Percentiles rank a stretch among this genome's conserved stretches.
Conservation (phyloP, 371 early-diverging fungal genomes). For the Rhizopus arrhizus region DNA sequence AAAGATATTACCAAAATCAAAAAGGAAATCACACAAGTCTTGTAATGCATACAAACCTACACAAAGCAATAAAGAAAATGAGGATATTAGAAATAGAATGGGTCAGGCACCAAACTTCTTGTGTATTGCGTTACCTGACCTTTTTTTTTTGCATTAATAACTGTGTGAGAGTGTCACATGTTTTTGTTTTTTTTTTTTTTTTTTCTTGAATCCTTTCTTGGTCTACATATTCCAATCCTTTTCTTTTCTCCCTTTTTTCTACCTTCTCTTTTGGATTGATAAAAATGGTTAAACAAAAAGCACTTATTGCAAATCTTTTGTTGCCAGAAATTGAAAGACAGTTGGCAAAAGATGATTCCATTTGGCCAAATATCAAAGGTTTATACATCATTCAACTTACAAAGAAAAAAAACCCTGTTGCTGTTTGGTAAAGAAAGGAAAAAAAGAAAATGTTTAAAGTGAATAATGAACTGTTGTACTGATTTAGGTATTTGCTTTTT, state of each 20-base stretch:
- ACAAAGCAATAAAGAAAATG: too few species aligned
- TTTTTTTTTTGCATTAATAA: conserved; percentile 9
- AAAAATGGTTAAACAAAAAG: neutral
- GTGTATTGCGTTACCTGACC: too few species aligned
- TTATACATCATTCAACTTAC: conserved; percentile 41
- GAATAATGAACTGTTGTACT: neutral
- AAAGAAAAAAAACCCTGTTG: conserved; percentile 34
- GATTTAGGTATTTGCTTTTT: conserved; percentile 35
- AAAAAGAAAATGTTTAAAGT: conserved; percentile 3
- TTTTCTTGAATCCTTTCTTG: neutral
- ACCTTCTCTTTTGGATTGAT: neutral
- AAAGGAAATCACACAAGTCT: too few species aligned
- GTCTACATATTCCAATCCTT: neutral
- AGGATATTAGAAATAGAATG: too few species aligned
- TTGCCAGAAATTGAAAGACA: conserved; percentile 49
- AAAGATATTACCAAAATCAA: too few species aligned
- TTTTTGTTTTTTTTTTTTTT: conserved; percentile 11
- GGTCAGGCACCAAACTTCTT: too few species aligned
- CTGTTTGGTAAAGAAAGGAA: conserved; percentile 34
- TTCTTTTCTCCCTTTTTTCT: neutral
- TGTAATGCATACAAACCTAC: too few species aligned
- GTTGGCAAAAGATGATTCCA: conserved; percentile 31
- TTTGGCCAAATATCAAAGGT: conserved; percentile 50
- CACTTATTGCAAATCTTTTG: conserved; percentile 31
- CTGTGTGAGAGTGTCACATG: conserved; percentile 21